Evolutionary conservation across 2,329 filamentous ascomycete genomes (phyloP).

Genomic region (Exophiala lecanii-corni): DNA sequence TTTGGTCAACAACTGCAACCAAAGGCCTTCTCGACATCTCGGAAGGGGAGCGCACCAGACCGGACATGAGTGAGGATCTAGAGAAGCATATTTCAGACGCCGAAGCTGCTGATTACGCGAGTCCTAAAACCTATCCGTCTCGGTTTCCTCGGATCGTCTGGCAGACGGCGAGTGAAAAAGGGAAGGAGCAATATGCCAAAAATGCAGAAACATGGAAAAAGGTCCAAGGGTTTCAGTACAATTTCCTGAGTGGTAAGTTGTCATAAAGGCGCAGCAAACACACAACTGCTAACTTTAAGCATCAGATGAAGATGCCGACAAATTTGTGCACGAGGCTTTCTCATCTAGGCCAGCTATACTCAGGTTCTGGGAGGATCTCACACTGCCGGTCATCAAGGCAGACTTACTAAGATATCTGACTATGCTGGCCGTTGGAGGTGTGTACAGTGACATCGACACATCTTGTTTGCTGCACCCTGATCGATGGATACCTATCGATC

Average conservation of each 20-base stretch:
- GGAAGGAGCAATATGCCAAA: slow-evolving; percentile 5
- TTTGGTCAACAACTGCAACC: background rate
- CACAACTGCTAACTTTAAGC: no score
- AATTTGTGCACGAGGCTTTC: slow-evolving; percentile 64
- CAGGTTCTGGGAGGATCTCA: slow-evolving; percentile 55
- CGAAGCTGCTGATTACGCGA: slow-evolving; percentile 1
- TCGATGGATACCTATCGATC: slow-evolving; percentile 77
- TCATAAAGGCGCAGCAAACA: no score
- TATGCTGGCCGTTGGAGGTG: slow-evolving; percentile 69
- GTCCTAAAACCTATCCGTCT: slow-evolving; percentile 2
- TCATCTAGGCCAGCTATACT: slow-evolving; percentile 64
- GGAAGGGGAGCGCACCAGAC: background rate
- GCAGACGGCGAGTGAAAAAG: slow-evolving; percentile 11
- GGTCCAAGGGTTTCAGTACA: slow-evolving; percentile 11
- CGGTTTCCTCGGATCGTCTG: slow-evolving; percentile 7
- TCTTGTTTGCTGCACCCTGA: slow-evolving; percentile 73
- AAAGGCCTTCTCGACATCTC: background rate
- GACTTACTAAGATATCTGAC: slow-evolving; percentile 73
- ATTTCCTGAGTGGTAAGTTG: slow-evolving; percentile 9
- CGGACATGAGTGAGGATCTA: slow-evolving; percentile 1
- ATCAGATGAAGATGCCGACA: slow-evolving; percentile 59
- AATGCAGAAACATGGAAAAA: slow-evolving; percentile 13
- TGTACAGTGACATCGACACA: slow-evolving; percentile 92
- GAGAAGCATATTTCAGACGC: slow-evolving; percentile 4
- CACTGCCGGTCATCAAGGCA: slow-evolving; percentile 68